These are phyloP conservation scores for Penicillium sp. DNA, from an alignment of 2,329 filamentous ascomycete species.

Conservation along the genomic window DNA sequence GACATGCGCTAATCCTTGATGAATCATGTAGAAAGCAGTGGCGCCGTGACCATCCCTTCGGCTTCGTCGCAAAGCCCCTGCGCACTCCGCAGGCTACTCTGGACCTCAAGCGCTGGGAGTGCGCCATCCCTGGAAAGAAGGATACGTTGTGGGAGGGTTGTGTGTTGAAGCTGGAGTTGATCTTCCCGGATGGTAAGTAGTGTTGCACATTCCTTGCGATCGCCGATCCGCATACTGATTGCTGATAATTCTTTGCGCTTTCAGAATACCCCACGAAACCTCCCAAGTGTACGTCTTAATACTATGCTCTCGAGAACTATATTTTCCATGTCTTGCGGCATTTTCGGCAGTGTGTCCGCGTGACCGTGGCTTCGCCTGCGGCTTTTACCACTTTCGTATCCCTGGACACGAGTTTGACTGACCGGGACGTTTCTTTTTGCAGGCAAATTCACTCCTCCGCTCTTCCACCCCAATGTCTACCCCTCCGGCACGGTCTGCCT, in stretches of 20 bases:
- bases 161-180: constrained; percentile 89
- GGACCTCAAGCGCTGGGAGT: constrained; percentile 95
- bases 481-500: constrained; percentile 96
- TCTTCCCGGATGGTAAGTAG: constrained; percentile 83
- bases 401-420: not conserved
- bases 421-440: constrained; percentile 6
- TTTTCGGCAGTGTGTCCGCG: not conserved
- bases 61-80: constrained; percentile 89
- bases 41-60: constrained; percentile 95
- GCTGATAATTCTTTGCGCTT: constrained; percentile 13
- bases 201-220: constrained; percentile 7
- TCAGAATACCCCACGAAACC: constrained; percentile 98
- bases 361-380: not conserved
- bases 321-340: not conserved
- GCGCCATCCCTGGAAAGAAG: constrained; percentile 91
- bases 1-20: constrained; percentile 13
- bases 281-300: constrained; percentile 77
- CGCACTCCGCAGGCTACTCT: constrained; percentile 78
- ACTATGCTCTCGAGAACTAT: not conserved
- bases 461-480: constrained; percentile 99
- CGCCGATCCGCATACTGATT: constrained; percentile 14
- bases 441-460: constrained; percentile 95
- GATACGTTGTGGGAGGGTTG: constrained; percentile 99
- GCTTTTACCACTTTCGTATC: not conserved
- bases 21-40: constrained; percentile 77